phyloP scores from a whole-genome alignment of 2,329 filamentous ascomycete species.

The Coniochaeta sp. region DNA sequence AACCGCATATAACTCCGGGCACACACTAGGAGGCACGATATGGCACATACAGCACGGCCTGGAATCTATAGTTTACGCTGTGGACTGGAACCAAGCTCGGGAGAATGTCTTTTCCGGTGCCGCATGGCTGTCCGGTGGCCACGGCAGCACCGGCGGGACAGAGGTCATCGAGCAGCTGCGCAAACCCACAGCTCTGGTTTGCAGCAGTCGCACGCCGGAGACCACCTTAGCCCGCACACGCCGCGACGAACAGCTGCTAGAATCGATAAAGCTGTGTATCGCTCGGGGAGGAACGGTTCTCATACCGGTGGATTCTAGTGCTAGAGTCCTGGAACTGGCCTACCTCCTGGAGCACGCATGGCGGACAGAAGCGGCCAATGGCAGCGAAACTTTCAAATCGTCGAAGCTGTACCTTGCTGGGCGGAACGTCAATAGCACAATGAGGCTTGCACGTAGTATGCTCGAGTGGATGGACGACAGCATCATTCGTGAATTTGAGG shows the following conservation, averaged over 20 bases:
- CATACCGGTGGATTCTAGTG: constrained; percentile 91
- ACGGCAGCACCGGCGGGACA: constrained; percentile 63
- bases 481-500: constrained; percentile 87
- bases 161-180: constrained; percentile 91
- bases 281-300: constrained; percentile 81
- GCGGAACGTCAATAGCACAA: constrained; percentile 77
- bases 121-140: constrained; percentile 76
- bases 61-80: constrained; percentile 94
- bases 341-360: constrained; percentile 91
- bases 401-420: constrained; percentile 75
- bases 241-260: constrained; percentile 77
- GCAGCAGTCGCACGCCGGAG: constrained; percentile 69
- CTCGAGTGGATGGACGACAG: constrained; percentile 98
- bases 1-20: constrained; percentile 93
- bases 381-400: constrained; percentile 42
- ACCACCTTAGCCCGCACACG: constrained; percentile 65
- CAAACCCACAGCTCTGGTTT: constrained; percentile 89
- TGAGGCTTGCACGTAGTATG: constrained; percentile 90
- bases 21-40: constrained; percentile 93
- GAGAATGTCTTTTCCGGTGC: constrained; percentile 93
- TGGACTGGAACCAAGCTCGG: constrained; percentile 96
- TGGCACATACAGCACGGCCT: constrained; percentile 98
- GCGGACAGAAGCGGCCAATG: constrained; percentile 54
- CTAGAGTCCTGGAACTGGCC: constrained; percentile 84
- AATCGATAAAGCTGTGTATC: constrained; percentile 73